Conservation (phyloP, 2,329 filamentous ascomycete genomes). For the Biscogniauxia sp. region DNA sequence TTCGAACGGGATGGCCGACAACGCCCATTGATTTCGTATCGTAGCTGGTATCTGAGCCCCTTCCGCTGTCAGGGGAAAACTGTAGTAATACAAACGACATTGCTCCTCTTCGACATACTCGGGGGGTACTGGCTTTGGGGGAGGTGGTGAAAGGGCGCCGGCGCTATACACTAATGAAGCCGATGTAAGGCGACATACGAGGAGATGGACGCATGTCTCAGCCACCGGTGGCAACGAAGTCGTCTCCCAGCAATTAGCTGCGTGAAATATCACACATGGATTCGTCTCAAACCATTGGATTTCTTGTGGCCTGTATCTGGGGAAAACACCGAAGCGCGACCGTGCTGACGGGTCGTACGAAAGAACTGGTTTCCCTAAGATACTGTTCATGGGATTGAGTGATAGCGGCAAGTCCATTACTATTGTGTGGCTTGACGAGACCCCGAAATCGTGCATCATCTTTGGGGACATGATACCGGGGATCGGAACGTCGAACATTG, state of each 20-base stretch:
- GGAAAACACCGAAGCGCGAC: conserved; percentile 54
- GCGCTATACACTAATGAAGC: conserved; percentile 63
- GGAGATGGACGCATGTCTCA: conserved; percentile 54
- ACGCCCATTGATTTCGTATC: conserved; percentile 62
- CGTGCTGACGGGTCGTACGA: conserved; percentile 54
- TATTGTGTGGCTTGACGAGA: conserved; percentile 59
- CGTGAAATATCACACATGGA: conserved; percentile 69
- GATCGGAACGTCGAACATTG: conserved; percentile 51
- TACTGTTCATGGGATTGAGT: conserved; percentile 60
- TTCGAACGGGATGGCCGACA: conserved; percentile 65
- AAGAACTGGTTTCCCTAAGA: conserved; percentile 55
- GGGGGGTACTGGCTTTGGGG: conserved; percentile 34
- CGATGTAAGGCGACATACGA: conserved; percentile 66
- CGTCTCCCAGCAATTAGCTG: conserved; percentile 68
- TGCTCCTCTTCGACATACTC: conserved; percentile 58
- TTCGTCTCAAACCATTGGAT: conserved; percentile 68
- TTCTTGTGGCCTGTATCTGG: conserved; percentile 53
- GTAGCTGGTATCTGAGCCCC: conserved; percentile 21
- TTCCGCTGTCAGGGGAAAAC: conserved; percentile 47
- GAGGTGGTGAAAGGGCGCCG: conserved; percentile 58
- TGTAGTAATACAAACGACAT: conserved; percentile 68
- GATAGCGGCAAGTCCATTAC: conserved; percentile 69
- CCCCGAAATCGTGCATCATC: conserved; percentile 77
- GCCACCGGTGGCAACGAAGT: conserved; percentile 24
- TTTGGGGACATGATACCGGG: conserved; percentile 62